Evolutionary conservation across 1,139 yeast genomes (phyloP).

Genomic region (Kodamaea suecica): DNA sequence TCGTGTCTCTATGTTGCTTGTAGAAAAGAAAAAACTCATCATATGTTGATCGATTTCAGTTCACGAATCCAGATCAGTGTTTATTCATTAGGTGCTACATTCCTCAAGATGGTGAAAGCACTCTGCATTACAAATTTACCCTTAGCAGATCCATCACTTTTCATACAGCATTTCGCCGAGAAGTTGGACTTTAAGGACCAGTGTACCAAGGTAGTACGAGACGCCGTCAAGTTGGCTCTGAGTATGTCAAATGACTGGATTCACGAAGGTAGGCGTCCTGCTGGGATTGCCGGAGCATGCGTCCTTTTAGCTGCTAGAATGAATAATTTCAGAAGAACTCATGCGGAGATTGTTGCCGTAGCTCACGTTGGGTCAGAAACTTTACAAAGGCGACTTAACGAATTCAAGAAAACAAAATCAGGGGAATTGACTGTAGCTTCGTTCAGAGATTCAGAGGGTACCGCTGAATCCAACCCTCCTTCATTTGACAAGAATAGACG

Average conservation of each 20-base stretch:
- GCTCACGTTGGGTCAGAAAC: constrained; percentile 96
- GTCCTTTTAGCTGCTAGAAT: constrained; percentile 88
- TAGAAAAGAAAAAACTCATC: constrained; percentile 84
- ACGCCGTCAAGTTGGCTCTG: constrained; percentile 82
- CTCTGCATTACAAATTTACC: constrained; percentile 76
- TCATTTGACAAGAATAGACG: constrained; percentile 57
- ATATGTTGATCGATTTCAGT: constrained; percentile 93
- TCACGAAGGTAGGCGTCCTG: constrained; percentile 94
- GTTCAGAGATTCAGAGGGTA: constrained; percentile 51
- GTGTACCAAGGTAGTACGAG: constrained; percentile 73
- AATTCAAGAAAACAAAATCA: constrained; percentile 75
- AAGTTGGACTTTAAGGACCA: constrained; percentile 72
- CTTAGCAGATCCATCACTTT: constrained; percentile 88
- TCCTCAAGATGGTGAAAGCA: constrained; percentile 81
- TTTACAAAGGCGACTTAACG: constrained; percentile 82
- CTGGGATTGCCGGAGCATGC: constrained; percentile 98
- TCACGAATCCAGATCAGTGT: constrained; percentile 88
- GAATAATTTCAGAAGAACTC: constrained; percentile 91
- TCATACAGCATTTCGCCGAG: constrained; percentile 91
- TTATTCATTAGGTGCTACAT: constrained; percentile 93
- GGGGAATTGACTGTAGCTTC: constrained; percentile 70
- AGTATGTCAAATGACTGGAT: constrained; percentile 96
- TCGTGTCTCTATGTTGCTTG: constrained; percentile 95
- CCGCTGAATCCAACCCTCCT: constrained; percentile 73
- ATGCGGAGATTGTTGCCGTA: constrained; percentile 89